A percentile compares a stretch with the other conserved stretches of the same genome.
phyloP scores from a whole-genome alignment of 1,284 basidiomycete genomes.

The Naganishia liquefaciens region DNA sequence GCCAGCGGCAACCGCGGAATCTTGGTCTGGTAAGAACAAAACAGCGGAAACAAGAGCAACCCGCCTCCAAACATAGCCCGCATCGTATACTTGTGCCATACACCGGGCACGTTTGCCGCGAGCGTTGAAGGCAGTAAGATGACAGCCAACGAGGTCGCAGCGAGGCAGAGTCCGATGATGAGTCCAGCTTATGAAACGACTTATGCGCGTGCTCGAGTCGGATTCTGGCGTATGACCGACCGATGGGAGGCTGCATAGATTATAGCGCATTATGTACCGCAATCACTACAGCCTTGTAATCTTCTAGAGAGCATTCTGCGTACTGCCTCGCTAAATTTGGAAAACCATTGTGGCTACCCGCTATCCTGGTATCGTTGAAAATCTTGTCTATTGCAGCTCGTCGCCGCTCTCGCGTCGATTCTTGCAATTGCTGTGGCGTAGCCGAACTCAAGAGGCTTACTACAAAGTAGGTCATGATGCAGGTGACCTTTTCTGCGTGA shows the following conservation, averaged over 20 bases:
- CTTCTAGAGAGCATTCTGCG: not conserved
- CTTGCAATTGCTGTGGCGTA: not conserved
- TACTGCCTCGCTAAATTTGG: not conserved
- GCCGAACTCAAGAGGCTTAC: constrained; percentile 4
- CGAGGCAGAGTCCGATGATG: constrained; percentile 65
- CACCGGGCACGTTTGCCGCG: constrained; percentile 54
- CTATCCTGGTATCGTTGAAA: not conserved
- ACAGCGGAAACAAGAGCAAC: constrained; percentile 51
- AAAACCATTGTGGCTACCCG: not conserved
- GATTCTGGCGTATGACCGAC: too few species aligned
- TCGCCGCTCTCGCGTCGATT: constrained; percentile 5
- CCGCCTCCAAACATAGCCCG: constrained; percentile 55
- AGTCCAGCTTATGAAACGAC: constrained; percentile 44
- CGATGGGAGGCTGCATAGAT: not conserved
- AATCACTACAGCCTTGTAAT: constrained; percentile 20
- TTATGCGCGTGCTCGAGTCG: constrained; percentile 24
- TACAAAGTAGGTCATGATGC: constrained; percentile 15
- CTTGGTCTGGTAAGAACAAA: constrained; percentile 56
- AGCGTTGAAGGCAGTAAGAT: constrained; percentile 71
- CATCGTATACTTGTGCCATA: constrained; percentile 47
- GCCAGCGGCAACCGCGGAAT: constrained; percentile 55
- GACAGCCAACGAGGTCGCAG: constrained; percentile 63
- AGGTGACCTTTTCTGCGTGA: constrained; percentile 10
- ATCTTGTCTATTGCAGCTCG: constrained; percentile 4
- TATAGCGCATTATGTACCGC: constrained; percentile 5